Evolutionary conservation across 106 monocot genomes (phyloP), one percentile per base, ranked within the genome.

Genomic region (Allium fistulosum): DNA sequence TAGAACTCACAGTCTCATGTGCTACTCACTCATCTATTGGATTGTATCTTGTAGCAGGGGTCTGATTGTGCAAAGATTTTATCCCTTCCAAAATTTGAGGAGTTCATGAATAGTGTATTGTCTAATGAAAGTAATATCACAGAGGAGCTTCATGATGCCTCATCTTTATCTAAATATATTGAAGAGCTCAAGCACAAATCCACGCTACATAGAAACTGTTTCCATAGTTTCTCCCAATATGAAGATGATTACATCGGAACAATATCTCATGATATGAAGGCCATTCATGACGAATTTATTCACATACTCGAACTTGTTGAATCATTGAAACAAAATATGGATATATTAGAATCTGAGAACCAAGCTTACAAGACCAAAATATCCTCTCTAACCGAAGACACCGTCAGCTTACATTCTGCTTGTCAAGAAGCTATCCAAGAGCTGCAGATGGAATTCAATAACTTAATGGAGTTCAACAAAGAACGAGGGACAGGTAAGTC

Each of bases 21-120:
- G 49, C 7, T 22, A 49, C 66, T 66, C 50, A 66, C 17, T 48
- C 8, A 70, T 47, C 17, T 45, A 15, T 27, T 70, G 8, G 11
- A n/a, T 69, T 67, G 58, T 74, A 59, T 66, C 11, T 59, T 75
- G 58, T 77, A 74, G 90, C 71, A 84, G 72, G 62, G 71, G 51
- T 55, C 59, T 76, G 74, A 66, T 51, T 70, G 84, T 50, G 8
- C n/a, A 56, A 81, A 80, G 58, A 17, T 66, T 51, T 62, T 72
- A 27, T 71, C 88, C 64, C 71, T 84, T 26, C 78, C 71, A 74
- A 65, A 78, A 52, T 76, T 79, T 68, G 91, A 88, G 53, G 83
- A 88, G 48, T 84, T 83, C 48, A 68, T 74, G 22, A 79, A 67
- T 15, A 72, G 67, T 11, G 68, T 49, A 63, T 55, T 63, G 9